Base-by-base conservation (phyloP, 257 asterid species). In the Ballota nigra region DNA sequence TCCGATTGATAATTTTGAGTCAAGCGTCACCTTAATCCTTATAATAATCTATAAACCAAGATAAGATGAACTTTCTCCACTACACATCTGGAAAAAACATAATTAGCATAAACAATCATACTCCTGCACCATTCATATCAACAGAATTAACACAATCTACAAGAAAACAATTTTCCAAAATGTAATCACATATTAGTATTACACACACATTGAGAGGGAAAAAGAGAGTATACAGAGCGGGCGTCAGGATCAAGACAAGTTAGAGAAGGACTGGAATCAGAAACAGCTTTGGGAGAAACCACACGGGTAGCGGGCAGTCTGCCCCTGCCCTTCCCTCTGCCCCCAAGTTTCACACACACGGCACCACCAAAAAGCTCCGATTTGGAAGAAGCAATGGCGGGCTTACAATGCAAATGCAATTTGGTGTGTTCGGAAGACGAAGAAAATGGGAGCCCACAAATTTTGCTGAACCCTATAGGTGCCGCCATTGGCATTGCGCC, bases 191-290 rank as follows among this genome's bases (percentile, higher is more conserved):
- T 64, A 51, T 68, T 20, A 51, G 13, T 22, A 13, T 12, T n/a
- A 31, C 31, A 8, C n/a, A 11, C 59, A 18, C 59, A 57, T 12
- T 26, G 59, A 8, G 26, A 28, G 34, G 11, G 75, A 31, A 52
- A 26, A 57, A 63, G 67, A 58, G 66, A 69, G 68, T 15, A 28
- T 83, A 87, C 92, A 70, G 81, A 7, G 83, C 24, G 81, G 73
- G 92, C 90, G 63, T 85, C 92, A 18, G 92, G 92, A 24, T 85
- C 92, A 15, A 87, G 90, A 52, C 92, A 87, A 28, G 90, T 87
- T 43, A 69, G 86, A 12, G 92, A 84, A 68, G 73, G 77, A 60
- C 77, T 75, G 12, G 90, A 75, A 77, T 87, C 92, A 10, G 92
- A 83, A 70, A 87, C 92, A 59, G 92, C 89, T 71, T 51, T 84